Evolutionary conservation across 371 early-diverging fungal species (phyloP).

Genomic region (Apophysomyces ossiformis): DNA sequence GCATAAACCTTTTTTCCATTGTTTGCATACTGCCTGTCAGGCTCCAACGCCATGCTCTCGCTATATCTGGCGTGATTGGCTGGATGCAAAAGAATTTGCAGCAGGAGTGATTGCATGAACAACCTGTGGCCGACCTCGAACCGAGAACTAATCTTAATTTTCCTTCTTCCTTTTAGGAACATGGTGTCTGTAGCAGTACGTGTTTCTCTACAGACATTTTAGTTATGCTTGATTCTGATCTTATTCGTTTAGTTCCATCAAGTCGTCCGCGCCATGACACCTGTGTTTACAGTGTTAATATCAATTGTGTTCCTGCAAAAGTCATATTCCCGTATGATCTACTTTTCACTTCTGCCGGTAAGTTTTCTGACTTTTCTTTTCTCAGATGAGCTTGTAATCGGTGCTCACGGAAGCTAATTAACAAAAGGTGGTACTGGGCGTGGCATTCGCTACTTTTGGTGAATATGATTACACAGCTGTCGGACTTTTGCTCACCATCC

Average conservation of each 20-base stretch:
- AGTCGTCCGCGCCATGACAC: slow-evolving; percentile 87
- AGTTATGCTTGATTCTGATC: background rate
- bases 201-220: background rate
- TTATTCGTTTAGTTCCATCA: slow-evolving; percentile 68
- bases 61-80: background rate
- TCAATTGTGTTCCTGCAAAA: slow-evolving; percentile 63
- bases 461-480: slow-evolving; percentile 78
- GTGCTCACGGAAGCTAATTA: slow-evolving; percentile 13
- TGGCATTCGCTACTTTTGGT: slow-evolving; percentile 82
- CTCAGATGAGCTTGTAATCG: slow-evolving; percentile 2
- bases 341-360: slow-evolving; percentile 69
- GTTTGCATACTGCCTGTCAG: slow-evolving; percentile 3
- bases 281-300: slow-evolving; percentile 79
- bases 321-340: slow-evolving; percentile 61
- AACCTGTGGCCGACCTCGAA: slow-evolving; percentile 3
- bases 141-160: slow-evolving; percentile 3
- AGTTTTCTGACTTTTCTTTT: slow-evolving; percentile 32
- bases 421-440: slow-evolving; percentile 75
- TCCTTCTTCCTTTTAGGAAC: slow-evolving; percentile 33
- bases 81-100: slow-evolving; percentile 1
- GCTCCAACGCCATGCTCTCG: background rate
- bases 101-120: slow-evolving; percentile 12
- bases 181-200: slow-evolving; percentile 58
- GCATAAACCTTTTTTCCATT: slow-evolving; percentile 18
- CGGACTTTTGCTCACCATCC: slow-evolving; percentile 77